Evolutionary conservation across 2,329 filamentous ascomycete species (phyloP).

Genomic region (Ascosphaera aggregata): DNA sequence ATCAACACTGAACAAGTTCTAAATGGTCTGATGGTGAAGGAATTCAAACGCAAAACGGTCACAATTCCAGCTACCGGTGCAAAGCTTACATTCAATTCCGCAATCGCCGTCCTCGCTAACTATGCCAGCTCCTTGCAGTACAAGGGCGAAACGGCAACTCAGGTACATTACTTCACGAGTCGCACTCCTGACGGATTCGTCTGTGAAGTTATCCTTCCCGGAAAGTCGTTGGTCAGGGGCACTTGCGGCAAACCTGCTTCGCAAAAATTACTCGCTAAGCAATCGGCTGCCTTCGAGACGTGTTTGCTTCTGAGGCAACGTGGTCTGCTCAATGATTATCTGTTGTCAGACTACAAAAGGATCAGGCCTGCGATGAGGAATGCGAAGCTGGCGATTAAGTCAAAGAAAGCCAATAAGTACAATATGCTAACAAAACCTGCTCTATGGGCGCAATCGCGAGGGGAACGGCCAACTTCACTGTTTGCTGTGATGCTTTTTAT

Average conservation of each 20-base stretch:
- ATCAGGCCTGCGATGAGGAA: constrained; percentile 65
- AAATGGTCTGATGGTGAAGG: constrained; percentile 31
- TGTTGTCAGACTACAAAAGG: constrained; percentile 51
- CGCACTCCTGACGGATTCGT: constrained; percentile 35
- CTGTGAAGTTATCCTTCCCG: constrained; percentile 60
- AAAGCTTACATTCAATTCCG: constrained; percentile 53
- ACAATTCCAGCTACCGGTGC: constrained; percentile 45
- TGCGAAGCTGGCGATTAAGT: constrained; percentile 56
- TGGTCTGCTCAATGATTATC: constrained; percentile 45
- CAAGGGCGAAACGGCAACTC: constrained; percentile 23
- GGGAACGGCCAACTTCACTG: constrained; percentile 26
- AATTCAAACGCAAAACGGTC: constrained; percentile 28
- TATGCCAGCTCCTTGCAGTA: constrained; percentile 45
- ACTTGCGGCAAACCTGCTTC: constrained; percentile 37
- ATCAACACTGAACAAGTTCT: constrained; percentile 37
- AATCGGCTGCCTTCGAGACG: constrained; percentile 67
- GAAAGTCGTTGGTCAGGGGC: constrained; percentile 45
- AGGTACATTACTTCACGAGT: constrained; percentile 38
- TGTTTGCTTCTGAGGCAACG: constrained; percentile 46
- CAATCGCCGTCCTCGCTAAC: constrained; percentile 44
- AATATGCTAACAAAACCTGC: constrained; percentile 56
- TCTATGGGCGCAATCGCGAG: constrained; percentile 37
- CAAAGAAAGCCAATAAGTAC: constrained; percentile 52
- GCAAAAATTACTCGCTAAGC: constrained; percentile 60
- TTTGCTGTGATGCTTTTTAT: constrained; percentile 41